Base-by-base conservation (phyloP, 2,329 filamentous ascomycete species). In the Byssoonygena ceratinophila region DNA sequence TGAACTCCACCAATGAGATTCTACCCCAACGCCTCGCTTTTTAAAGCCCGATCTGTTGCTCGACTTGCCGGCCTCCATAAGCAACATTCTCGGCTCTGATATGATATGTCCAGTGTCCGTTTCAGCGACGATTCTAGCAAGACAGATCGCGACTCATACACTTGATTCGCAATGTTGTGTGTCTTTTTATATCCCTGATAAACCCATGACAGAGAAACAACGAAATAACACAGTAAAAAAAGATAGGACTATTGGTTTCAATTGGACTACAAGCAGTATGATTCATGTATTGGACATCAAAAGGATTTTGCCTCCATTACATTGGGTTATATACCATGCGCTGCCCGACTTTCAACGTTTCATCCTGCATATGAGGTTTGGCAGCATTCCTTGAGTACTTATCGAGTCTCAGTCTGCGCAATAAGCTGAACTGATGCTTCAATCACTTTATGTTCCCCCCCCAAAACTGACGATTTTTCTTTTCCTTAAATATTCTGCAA, bases 301-400 rank as follows among this genome's bases (percentile, higher is more conserved):
- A 43, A 20, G 46, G 18, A 12, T 18, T 25, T 29, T 14, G 4
- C 25, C 9, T 45, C 29, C 31, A 39, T 20, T 56, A 54, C 55
- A 56, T 54, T 56, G 55, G 55, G 52, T 56, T 54, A 56, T 56
- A 56, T 56, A 56, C 43, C 11, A 14, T 16, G 20, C 14, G 20
- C 34, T 22, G 20, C 12, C 22, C 8, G n/a, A 2, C 16, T 49
- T 22, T 20, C 20, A 9, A 9, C n/a, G 5, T 39, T 49, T 40
- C 16, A 40, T 29, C 23, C 46, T 29, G 22, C 46, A 29, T 12
- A 32, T 34, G 46, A 49, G 16, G 20, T 37, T 27, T 47, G 12
- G 29, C 45, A 46, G 32, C 8, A 34, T 47, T 23, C 8, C 34
- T 46, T 37, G 18, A 47, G n/a, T 37, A 47, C 32, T 37, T 47